These are phyloP conservation scores for Saccharomyces pastorianus DNA, from an alignment of 1,139 yeast species.

Conservation along the genomic window DNA sequence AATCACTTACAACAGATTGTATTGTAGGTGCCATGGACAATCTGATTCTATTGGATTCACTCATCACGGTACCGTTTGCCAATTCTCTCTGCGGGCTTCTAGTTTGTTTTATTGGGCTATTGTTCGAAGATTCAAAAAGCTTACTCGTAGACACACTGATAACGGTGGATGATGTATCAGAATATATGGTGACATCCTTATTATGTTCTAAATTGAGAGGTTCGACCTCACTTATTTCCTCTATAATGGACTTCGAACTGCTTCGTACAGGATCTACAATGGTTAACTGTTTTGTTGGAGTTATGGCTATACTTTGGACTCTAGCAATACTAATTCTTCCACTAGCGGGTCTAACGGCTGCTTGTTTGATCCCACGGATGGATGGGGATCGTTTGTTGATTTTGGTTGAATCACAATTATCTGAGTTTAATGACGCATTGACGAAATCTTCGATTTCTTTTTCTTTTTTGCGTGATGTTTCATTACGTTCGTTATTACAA, in stretches of 20 bases:
- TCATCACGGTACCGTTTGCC: neutral
- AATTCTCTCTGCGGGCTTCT: neutral
- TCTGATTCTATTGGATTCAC: neutral
- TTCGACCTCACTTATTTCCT: slow-evolving; percentile 10
- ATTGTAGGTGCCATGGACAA: slow-evolving; percentile 19
- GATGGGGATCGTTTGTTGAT: neutral
- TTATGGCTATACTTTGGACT: slow-evolving; percentile 8
- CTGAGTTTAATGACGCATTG: neutral
- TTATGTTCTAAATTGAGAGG: slow-evolving; percentile 16
- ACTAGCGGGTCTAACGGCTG: slow-evolving; percentile 25
- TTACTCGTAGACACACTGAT: slow-evolving; percentile 16
- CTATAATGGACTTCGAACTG: neutral
- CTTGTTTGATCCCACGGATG: slow-evolving; percentile 3
- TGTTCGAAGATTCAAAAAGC: slow-evolving; percentile 13
- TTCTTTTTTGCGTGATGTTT: neutral
- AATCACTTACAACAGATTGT: slow-evolving; percentile 16
- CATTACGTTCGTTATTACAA: neutral
- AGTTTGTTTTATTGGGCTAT: slow-evolving; percentile 13
- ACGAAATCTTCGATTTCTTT: neutral
- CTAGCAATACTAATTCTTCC: slow-evolving; percentile 30
- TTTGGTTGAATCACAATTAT: neutral
- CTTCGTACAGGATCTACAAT: slow-evolving; percentile 6
- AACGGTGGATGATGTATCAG: slow-evolving; percentile 7
- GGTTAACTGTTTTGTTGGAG: slow-evolving; percentile 3
- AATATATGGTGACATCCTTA: slow-evolving; percentile 5